These are phyloP conservation scores for Scheffersomyces amazonensis DNA, from an alignment of 805 yeast genomes.

Conservation along the genomic window DNA sequence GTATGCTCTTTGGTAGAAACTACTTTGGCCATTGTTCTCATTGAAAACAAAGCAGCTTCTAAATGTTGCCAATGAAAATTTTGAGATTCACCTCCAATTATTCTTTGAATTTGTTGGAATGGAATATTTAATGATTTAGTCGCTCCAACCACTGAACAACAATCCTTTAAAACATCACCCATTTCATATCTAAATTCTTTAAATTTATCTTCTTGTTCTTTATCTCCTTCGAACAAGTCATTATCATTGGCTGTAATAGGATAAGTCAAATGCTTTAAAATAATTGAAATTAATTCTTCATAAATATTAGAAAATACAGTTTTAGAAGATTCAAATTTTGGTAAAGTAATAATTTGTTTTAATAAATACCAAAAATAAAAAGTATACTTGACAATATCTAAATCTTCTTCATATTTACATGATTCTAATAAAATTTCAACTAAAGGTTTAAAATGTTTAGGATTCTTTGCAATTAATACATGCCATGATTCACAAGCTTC, in stretches of 20 bases:
- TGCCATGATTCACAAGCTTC: conserved; percentile 98
- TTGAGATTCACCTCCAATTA: conserved; percentile 30
- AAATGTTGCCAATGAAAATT: conserved; percentile 72
- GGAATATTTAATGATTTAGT: conserved; percentile 68
- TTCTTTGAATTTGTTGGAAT: conserved; percentile 52
- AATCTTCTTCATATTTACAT: conserved; percentile 72
- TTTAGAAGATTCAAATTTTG: conserved; percentile 54
- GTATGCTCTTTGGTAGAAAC: conserved; percentile 64
- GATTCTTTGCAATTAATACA: conserved; percentile 71
- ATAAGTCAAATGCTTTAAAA: conserved; percentile 70
- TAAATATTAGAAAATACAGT: conserved; percentile 52
- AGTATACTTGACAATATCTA: conserved; percentile 86
- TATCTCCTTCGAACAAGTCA: conserved; percentile 57
- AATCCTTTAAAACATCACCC: conserved; percentile 97
- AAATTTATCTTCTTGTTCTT: conserved; percentile 87
- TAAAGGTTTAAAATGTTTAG: conserved; percentile 66
- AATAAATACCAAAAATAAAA: conserved; percentile 89
- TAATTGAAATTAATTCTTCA: conserved; percentile 53
- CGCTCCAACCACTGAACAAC: conserved; percentile 88
- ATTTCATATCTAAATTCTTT: conserved; percentile 92
- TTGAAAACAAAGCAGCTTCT: conserved; percentile 86
- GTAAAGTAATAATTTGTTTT: conserved; percentile 65
- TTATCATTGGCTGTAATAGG: conserved; percentile 45
- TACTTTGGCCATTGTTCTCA: conserved; percentile 94
- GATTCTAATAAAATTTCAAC: conserved; percentile 71